Percentiles rank a stretch among this genome's conserved stretches.
phyloP scores from a whole-genome alignment of 495 filamentous ascomycete species.

The Podospora pseudoanserina region DNA sequence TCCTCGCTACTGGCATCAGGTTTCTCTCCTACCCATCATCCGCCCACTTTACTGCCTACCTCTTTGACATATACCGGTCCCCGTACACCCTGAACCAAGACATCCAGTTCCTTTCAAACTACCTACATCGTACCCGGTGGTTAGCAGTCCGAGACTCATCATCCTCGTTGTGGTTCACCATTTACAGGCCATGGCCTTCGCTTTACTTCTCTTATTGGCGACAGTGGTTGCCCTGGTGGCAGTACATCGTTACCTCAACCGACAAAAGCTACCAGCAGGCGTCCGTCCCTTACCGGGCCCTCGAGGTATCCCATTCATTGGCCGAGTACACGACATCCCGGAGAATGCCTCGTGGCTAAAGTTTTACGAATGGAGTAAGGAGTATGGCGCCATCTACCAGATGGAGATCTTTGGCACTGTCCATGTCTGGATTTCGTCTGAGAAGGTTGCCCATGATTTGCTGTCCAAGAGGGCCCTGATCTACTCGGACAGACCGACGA shows the following conservation, averaged over 20 bases:
- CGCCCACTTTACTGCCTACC: background rate
- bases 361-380: constrained; percentile 59
- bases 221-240: constrained; percentile 6
- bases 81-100: background rate
- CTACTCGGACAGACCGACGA: constrained; percentile 59
- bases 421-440: constrained; percentile 58
- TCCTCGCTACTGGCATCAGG: background rate
- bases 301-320: constrained; percentile 47
- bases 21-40: background rate
- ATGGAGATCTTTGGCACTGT: constrained; percentile 53
- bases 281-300: constrained; percentile 22
- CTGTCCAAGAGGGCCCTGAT: constrained; percentile 56
- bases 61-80: background rate
- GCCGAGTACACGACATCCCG: constrained; percentile 57
- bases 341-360: constrained; percentile 49
- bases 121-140: background rate
- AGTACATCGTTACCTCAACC: constrained; percentile 7
- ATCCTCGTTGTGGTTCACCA: background rate
- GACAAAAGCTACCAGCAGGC: constrained; percentile 13
- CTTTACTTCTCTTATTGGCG: background rate
- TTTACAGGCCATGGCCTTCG: constrained; percentile 1
- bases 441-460: constrained; percentile 55
- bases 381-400: constrained; percentile 62
- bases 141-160: background rate
- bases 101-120: background rate